Evolutionary conservation across 345 rosid genomes (phyloP), one percentile per base, ranked within the genome.

Genomic region (Eucalyptus globulus): DNA sequence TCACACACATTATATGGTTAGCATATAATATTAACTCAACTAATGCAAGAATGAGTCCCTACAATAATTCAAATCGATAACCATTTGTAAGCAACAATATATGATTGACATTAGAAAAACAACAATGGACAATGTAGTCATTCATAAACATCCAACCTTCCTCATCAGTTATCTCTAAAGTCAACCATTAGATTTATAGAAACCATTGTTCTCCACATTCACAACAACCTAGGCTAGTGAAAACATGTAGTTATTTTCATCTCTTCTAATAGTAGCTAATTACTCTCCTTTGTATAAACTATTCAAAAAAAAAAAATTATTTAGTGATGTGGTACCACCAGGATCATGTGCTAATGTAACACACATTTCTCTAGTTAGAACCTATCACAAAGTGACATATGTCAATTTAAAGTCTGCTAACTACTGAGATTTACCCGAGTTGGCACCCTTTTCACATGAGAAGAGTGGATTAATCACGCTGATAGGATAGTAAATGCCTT

Each of bases 391-490:
- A 56, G 62, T 24, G 27, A 56, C 62, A 9, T 2, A 56, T 56
- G 29, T 24, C 62, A 56, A 56, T 24, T 56, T 56, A 56, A 56
- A 56, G 5, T 21, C 11, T 24, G 6, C 10, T 24, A 56, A 56
- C 24, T 4, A 53, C 1, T 19, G 10, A 0, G 2, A 8, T 53
- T 53, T 53, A 53, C 4, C 5, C 1, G 0, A 53, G 56, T 8
- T 10, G 5, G 2, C 58, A 53, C 10, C 4, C 1, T 53, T 53
- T 9, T 53, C 10, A 53, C 11, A 53, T 53, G 58, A 9, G 26
- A 53, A 53, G 0, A 5, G 26, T 11, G 29, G 6, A 56, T 56
- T 56, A 56, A 24, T 56, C 1, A 3, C 0, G 14, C 6, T 56
- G 1, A 22, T 26, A 56, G 3, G 29, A 24, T 56, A 56, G 62